phyloP scores from a whole-genome alignment of 1,284 basidiomycete genomes.

The Fomitiporia mediterranea region DNA sequence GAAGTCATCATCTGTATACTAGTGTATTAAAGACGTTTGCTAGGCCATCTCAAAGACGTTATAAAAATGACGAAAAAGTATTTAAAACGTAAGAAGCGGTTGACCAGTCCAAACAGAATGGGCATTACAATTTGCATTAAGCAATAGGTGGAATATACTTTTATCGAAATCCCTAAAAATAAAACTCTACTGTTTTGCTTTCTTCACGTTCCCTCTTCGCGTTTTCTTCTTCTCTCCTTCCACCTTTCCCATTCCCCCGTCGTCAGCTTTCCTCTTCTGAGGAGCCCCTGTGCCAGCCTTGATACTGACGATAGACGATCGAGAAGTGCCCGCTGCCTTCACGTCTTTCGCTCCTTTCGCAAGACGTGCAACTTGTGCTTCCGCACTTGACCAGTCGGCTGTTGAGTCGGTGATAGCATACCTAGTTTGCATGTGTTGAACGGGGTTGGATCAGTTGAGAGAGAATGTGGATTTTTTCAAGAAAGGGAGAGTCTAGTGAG shows the following conservation, averaged over 20 bases:
- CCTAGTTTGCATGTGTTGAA: slow-evolving; percentile 44
- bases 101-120: too few species aligned
- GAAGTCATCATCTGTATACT: too few species aligned
- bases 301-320: slow-evolving; percentile 72
- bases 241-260: slow-evolving; percentile 27
- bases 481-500: slow-evolving; percentile 26
- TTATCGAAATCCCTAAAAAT: not conserved
- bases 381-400: slow-evolving; percentile 71
- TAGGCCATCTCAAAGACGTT: too few species aligned
- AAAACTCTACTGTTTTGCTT: slow-evolving; percentile 45
- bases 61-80: too few species aligned
- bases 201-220: slow-evolving; percentile 48
- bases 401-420: slow-evolving; percentile 72
- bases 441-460: not conserved
- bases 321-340: too few species aligned
- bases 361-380: slow-evolving; percentile 60
- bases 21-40: too few species aligned
- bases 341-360: slow-evolving; percentile 25
- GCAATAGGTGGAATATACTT: too few species aligned
- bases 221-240: slow-evolving; percentile 43
- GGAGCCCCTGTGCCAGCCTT: slow-evolving; percentile 43
- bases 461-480: slow-evolving; percentile 10
- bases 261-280: slow-evolving; percentile 64
- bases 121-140: too few species aligned
- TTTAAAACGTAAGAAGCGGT: too few species aligned